phyloP scores from a whole-genome alignment of 352 stramenopile species.

The Phytophthora aleatoria region DNA sequence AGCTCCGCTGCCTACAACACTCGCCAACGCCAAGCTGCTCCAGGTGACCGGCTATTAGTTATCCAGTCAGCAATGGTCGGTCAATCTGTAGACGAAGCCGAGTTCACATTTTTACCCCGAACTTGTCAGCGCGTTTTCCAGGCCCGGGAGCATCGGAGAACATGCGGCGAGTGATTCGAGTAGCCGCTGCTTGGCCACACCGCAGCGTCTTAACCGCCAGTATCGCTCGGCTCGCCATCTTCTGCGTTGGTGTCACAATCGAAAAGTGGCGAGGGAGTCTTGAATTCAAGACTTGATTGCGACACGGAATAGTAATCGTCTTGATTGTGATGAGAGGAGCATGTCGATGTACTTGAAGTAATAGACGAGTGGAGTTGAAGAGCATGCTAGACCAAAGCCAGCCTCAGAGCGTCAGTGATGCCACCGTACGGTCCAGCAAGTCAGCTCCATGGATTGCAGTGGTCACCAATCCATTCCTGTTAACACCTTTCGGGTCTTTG shows the following conservation, averaged over 20 bases:
- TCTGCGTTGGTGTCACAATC: not conserved
- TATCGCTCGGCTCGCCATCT: constrained; percentile 7
- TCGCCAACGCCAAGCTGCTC: constrained; percentile 72
- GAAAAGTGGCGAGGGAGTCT: not conserved
- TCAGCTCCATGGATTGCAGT: too few relatives aligned
- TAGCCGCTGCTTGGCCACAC: not conserved
- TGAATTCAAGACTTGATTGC: not conserved
- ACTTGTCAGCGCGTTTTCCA: constrained; percentile 47
- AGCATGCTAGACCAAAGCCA: too few relatives aligned
- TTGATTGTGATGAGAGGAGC: constrained; percentile 11
- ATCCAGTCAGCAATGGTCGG: not conserved
- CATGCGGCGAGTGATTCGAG: constrained; percentile 21
- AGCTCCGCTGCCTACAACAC: constrained; percentile 57
- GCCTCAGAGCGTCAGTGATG: too few relatives aligned
- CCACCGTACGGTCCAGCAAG: too few relatives aligned
- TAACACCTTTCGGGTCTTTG: constrained; percentile 1
- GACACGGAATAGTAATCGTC: constrained; percentile 10
- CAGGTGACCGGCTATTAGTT: constrained; percentile 74
- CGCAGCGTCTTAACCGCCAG: constrained; percentile 17
- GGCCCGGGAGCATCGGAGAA: constrained; percentile 38
- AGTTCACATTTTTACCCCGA: constrained; percentile 39
- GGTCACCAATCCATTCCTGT: too few relatives aligned
- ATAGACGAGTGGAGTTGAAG: too few relatives aligned
- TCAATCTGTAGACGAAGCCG: not conserved
- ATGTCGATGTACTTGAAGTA: not conserved